Evolutionary conservation across 148 eudicot species (phyloP).

Genomic region (Silene conica): DNA sequence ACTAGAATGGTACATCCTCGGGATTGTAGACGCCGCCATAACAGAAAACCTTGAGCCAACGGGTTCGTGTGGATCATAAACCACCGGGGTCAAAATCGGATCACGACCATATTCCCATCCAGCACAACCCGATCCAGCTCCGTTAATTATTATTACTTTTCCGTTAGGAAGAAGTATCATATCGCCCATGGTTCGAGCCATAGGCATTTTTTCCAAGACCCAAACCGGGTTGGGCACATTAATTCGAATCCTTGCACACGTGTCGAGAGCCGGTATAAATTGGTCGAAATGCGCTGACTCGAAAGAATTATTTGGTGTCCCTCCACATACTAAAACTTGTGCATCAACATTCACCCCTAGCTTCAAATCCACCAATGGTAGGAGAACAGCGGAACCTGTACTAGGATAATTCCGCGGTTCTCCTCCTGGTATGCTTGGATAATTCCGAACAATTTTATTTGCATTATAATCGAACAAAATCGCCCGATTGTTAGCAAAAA

Average conservation of each 20-base stretch:
- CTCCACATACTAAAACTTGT: constrained; percentile 54
- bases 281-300: neutral
- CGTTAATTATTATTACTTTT: constrained; percentile 54
- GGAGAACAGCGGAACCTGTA: constrained; percentile 60
- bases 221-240: constrained; percentile 47
- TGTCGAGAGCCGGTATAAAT: constrained; percentile 33
- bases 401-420: constrained; percentile 66
- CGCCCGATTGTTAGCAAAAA: constrained; percentile 67
- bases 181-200: constrained; percentile 58
- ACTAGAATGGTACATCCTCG: constrained; percentile 73
- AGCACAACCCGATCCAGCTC: constrained; percentile 51
- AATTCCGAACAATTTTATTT: constrained; percentile 32
- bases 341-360: neutral
- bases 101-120: constrained; percentile 67
- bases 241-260: constrained; percentile 46
- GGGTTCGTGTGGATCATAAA: constrained; percentile 33
- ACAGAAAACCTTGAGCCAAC: constrained; percentile 51
- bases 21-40: constrained; percentile 33
- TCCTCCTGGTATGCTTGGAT: constrained; percentile 53
- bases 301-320: constrained; percentile 44
- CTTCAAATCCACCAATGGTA: constrained; percentile 40
- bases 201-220: constrained; percentile 60
- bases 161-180: constrained; percentile 56
- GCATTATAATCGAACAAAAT: constrained; percentile 47
- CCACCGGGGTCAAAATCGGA: constrained; percentile 49